Evolutionary conservation across 164 flowering plant genomes (phyloP).

Genomic region (Annona cherimola): DNA sequence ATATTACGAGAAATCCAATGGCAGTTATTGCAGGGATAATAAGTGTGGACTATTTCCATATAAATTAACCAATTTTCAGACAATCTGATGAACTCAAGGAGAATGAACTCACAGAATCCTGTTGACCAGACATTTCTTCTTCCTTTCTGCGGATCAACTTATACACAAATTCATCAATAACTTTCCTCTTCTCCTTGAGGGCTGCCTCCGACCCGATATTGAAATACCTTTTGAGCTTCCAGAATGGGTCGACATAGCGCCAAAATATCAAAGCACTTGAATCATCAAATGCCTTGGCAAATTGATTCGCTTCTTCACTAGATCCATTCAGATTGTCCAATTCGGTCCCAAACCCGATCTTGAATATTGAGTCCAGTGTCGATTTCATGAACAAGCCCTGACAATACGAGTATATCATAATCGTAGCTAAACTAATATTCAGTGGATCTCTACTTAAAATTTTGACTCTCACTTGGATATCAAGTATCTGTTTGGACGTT

Average conservation of each 20-base stretch:
- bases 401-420: background rate
- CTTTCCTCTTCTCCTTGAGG: constrained; percentile 38
- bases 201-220: constrained; percentile 57
- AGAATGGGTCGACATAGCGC: constrained; percentile 51
- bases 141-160: constrained; percentile 38
- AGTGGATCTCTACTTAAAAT: background rate
- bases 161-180: constrained; percentile 46
- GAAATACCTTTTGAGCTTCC: constrained; percentile 57
- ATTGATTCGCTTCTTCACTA: constrained; percentile 30
- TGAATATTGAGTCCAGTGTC: constrained; percentile 60
- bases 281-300: constrained; percentile 65
- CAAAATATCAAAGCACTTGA: constrained; percentile 38
- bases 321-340: constrained; percentile 46
- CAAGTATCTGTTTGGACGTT: constrained; percentile 8
- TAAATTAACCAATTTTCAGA: too few species aligned
- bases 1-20: too few species aligned
- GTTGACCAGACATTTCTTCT: constrained; percentile 16
- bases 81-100: too few species aligned
- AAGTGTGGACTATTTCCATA: too few species aligned
- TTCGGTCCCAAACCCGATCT: constrained; percentile 71
- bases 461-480: constrained; percentile 26
- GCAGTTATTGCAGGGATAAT: too few species aligned
- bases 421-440: background rate
- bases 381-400: constrained; percentile 59
- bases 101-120: constrained; percentile 19